These are phyloP conservation scores for Pichia sp. DNA, from an alignment of 1,139 yeast species.

Conservation along the genomic window DNA sequence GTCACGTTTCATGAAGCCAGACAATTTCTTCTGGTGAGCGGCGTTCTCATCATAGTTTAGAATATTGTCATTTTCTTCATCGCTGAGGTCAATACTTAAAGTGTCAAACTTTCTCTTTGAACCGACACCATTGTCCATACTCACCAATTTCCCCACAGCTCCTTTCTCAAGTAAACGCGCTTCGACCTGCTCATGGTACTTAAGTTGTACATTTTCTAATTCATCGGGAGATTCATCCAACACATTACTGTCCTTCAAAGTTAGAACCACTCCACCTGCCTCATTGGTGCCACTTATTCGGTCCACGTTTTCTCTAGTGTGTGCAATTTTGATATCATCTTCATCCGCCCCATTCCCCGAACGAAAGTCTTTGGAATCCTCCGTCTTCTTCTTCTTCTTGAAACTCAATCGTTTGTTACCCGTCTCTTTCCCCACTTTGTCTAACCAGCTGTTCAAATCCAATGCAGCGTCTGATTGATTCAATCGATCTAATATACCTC, in stretches of 20 bases:
- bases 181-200: conserved; percentile 29
- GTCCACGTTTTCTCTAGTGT: neutral
- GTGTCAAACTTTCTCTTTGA: conserved; percentile 18
- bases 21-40: conserved; percentile 21
- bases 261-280: conserved; percentile 46
- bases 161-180: conserved; percentile 23
- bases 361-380: neutral
- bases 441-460: conserved; percentile 23
- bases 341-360: conserved; percentile 27
- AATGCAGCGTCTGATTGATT: conserved; percentile 8
- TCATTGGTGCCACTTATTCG: neutral
- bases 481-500: conserved; percentile 20
- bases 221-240: conserved; percentile 20
- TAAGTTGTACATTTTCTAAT: conserved; percentile 39
- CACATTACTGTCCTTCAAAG: conserved; percentile 47
- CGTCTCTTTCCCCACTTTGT: conserved; percentile 19
- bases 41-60: conserved; percentile 22
- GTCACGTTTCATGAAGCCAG: conserved; percentile 22
- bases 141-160: conserved; percentile 8
- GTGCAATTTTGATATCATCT: conserved; percentile 1
- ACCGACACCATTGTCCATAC: conserved; percentile 1
- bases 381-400: too few relatives aligned
- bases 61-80: conserved; percentile 22
- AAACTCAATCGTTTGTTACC: conserved; percentile 4
- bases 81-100: conserved; percentile 28